A percentile compares a stretch with the other conserved stretches of the same genome.
Evolutionary conservation across 805 yeast genomes (phyloP).

Genomic region (Clavispora fructus): DNA sequence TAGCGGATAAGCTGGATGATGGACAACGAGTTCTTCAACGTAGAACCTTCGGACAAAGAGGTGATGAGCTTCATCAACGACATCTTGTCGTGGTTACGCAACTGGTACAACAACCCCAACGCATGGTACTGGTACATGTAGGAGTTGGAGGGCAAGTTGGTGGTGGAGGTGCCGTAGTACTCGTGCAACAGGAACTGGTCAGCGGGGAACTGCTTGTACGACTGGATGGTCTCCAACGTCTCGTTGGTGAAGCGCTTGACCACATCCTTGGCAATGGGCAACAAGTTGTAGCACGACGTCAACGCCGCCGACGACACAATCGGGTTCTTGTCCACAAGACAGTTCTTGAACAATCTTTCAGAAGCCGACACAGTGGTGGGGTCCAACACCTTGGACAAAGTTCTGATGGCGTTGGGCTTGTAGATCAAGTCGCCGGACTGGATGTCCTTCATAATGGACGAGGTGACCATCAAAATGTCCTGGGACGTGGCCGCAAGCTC

Average conservation of each 20-base stretch:
- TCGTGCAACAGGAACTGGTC: constrained; percentile 50
- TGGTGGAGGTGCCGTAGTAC: constrained; percentile 48
- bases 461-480: constrained; percentile 95
- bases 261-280: constrained; percentile 86
- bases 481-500: constrained; percentile 80
- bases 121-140: constrained; percentile 94
- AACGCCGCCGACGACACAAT: constrained; percentile 90
- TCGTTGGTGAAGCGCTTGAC: constrained; percentile 93
- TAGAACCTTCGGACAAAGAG: constrained; percentile 56
- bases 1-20: constrained; percentile 80
- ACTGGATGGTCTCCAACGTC: constrained; percentile 81
- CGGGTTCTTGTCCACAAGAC: constrained; percentile 88
- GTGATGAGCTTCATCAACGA: constrained; percentile 87
- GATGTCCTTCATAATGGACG: constrained; percentile 96
- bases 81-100: constrained; percentile 89
- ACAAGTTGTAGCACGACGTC: constrained; percentile 81
- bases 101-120: constrained; percentile 78
- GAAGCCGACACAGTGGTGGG: constrained; percentile 87
- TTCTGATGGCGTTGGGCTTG: constrained; percentile 92
- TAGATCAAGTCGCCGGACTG: constrained; percentile 82
- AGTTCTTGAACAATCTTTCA: constrained; percentile 86
- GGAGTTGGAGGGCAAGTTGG: constrained; percentile 59
- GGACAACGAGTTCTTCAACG: constrained; percentile 77
- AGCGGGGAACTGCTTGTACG: constrained; percentile 50
- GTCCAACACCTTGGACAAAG: constrained; percentile 85